Evolutionary conservation across 495 filamentous ascomycete species (phyloP).

Genomic region (Paragyromitra xinjiangensis): DNA sequence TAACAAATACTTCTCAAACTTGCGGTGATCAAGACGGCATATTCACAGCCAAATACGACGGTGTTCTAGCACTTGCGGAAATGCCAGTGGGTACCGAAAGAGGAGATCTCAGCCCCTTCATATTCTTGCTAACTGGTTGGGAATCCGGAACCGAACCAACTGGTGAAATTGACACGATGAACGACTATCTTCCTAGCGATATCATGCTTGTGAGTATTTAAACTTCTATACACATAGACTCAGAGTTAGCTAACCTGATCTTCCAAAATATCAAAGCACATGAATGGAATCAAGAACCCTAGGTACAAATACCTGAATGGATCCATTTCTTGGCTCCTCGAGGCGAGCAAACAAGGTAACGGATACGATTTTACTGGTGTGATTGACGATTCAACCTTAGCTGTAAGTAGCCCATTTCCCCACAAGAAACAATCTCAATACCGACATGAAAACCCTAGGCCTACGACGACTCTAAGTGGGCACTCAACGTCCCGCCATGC

Average conservation of each 20-base stretch:
- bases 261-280: not conserved
- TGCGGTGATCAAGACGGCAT: constrained; percentile 25
- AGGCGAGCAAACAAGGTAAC: constrained; percentile 60
- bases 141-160: constrained; percentile 5
- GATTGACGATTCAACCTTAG: constrained; percentile 4
- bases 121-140: constrained; percentile 41
- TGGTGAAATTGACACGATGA: not conserved
- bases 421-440: not conserved
- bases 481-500: constrained; percentile 18
- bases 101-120: constrained; percentile 15
- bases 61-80: constrained; percentile 32
- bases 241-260: not conserved
- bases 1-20: not conserved
- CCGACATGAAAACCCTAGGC: not conserved
- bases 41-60: constrained; percentile 26
- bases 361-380: constrained; percentile 53
- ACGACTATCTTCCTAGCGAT: constrained; percentile 21
- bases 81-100: not conserved
- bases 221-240: not conserved
- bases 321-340: constrained; percentile 59
- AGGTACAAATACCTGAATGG: constrained; percentile 5
- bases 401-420: constrained; percentile 28
- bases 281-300: constrained; percentile 15
- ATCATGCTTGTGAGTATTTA: constrained; percentile 15
- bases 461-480: constrained; percentile 21